Evolutionary conservation across 2,329 filamentous ascomycete genomes (phyloP), one percentile per base, ranked within the genome.

Genomic region (Nothophaeocryptopus gaeumannii): DNA sequence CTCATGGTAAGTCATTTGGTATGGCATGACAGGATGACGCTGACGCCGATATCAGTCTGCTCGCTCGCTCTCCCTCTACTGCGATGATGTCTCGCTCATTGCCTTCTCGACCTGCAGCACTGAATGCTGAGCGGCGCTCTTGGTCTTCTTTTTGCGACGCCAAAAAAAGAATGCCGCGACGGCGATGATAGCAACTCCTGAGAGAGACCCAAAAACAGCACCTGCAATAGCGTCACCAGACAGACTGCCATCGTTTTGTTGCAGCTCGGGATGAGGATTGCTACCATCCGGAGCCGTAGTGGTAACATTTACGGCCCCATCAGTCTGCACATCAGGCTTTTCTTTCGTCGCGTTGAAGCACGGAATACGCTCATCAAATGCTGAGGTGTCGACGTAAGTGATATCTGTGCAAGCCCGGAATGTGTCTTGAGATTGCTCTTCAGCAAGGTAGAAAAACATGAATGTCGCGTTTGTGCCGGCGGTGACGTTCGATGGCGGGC

Each of bases 331-430:
- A 12, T 63, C 59, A 54, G 71, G 70, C 15, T 69, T 62, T 12
- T 67, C 64, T 11, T 63, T 60, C 0, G 73, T 74, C 4, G 73
- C 72, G 49, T 77, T 76, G 66, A 76, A 76, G 62, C 74, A 76
- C 0, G 73, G 72, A 8, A 74, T 67, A 32, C 70, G 63, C 34
- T 64, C 60, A 1, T 62, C 71, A 54, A 76, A 76, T 15, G 70
- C 61, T 48, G 61, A 63, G 1, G 67, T 56, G 2, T 70, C 55
- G 20, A 76, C 67, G 46, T 74, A 74, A 5, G 66, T 72, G n/a
- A 76, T 65, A 47, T 77, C 74, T 1, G 73, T 68, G 52, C 74
- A 77, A 7, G 74, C 74, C 54, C 75, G 77, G 60, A 72, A 76
- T 26, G 72, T 70, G 26, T 66, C 67, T 35, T 71, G 68, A 5